Evolutionary conservation across 129 eudicot species (phyloP).

Genomic region (Saussurea involucrata): DNA sequence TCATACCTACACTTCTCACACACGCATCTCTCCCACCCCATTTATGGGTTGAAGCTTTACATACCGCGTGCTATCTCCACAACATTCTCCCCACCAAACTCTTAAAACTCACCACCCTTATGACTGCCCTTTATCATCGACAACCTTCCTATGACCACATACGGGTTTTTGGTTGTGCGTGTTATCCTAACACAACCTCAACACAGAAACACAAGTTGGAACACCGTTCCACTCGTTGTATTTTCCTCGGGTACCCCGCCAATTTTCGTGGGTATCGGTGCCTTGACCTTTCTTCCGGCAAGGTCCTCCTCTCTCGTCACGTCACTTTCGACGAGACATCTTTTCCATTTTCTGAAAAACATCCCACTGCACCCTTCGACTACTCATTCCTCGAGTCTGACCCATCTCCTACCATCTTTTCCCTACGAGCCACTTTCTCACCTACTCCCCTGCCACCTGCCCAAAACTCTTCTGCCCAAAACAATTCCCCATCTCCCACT

Average conservation of each 20-base stretch:
- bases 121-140: background rate
- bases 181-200: too few relatives aligned
- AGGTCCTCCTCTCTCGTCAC: background rate
- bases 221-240: background rate
- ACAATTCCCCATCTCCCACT: background rate
- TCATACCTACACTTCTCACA: background rate
- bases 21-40: background rate
- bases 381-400: background rate
- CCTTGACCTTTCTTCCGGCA: background rate
- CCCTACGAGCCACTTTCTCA: background rate
- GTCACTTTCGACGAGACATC: background rate
- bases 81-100: conserved; percentile 10
- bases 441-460: background rate
- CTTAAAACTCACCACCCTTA: background rate
- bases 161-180: background rate
- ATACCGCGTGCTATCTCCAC: conserved; percentile 5
- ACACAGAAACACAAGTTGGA: too few relatives aligned
- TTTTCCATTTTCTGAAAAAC: background rate
- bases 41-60: background rate
- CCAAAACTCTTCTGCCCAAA: background rate
- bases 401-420: background rate
- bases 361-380: background rate
- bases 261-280: background rate
- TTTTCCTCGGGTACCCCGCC: background rate
- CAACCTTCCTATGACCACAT: conserved; percentile 3